Evolutionary conservation across 1,284 basidiomycete species (phyloP), one percentile per base, ranked within the genome.

Genomic region (Leccinum cinnamomeum): DNA sequence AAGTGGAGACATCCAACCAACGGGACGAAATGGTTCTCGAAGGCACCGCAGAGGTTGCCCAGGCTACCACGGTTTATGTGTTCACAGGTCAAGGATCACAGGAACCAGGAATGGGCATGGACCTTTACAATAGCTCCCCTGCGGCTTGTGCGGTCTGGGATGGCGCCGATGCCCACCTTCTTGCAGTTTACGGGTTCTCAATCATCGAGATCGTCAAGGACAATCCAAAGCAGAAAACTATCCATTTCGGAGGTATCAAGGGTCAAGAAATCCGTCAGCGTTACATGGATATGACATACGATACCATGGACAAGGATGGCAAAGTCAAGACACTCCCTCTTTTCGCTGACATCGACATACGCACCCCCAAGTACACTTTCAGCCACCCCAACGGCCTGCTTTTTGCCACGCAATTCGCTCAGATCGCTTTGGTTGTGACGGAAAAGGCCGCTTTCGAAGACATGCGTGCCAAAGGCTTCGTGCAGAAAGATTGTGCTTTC

Each of bases 21-120:
- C 82, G 84, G 33, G 93, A 91, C 61, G 93, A 96, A 74, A 97
- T 94, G 79, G 95, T 98, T 61, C 82, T 98, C 53, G 89, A 93
- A 67, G 97, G 97, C 50, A 87, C 91, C 20, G 93, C 97, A 2
- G 95, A 98, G 77, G 94, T 98, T 66, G 89, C 89, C 14, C 97
- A 98, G 78, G 89, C 94, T 3, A 87, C 89, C 14, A 97, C 96
- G 16, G 94, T 94, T 57, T 98, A 98, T 72, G 95, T 98, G 72
- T 98, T 98, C 84, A 99, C 97, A 59, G 97, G 97, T 57, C 97
- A 99, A 77, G 97, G 97, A 61, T 98, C 95, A 25, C 97, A 99
- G 78, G 97, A 99, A 78, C 90, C 91, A 56, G 95, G 96, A 44
- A 99, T 99, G 97, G 97, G 97, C 48, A 98, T 99, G 96, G 96